Base-by-base conservation (phyloP, 1,284 basidiomycete species). In the Ganoderma leucocontextum region DNA sequence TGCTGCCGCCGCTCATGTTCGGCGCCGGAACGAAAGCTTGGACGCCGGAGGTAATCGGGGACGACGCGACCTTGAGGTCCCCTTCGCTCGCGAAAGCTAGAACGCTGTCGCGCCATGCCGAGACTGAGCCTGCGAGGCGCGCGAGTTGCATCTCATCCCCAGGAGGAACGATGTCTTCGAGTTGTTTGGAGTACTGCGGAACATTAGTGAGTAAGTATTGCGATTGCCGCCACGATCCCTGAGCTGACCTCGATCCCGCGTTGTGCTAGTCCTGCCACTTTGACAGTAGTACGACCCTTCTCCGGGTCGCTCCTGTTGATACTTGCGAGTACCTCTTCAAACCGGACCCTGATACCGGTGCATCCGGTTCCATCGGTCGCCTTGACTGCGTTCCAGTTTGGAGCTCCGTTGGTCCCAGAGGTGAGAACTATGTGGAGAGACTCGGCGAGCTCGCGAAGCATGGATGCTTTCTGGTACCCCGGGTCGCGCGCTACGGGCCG, bases 321-420 rank as follows among this genome's bases (percentile, higher is more conserved):
- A 15, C 55, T 58, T 8, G 55, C 55, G 17, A 58, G 35, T 35
- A 58, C 55, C n/a, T 58, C 49, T 52, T 69, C 60, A 13, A 69
- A 53, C 38, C 44, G 53, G 53, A 69, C 63, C 22, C 52, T 47
- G 22, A 63, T 57, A 13, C 15, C 41, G 4, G 25, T 44, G 60
- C 67, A 62, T 4, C 67, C 67, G 19, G 44, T 47, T 5, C 33
- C 22, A 29, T 59, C 55, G 13, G 15, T 2, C 8, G 67, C 44
- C 55, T 61, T 65, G 63, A 69, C 59, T 10, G 60, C 60, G 33
- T 60, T 36, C 67, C 67, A 69, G 64, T 65, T 61, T 2, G 52
- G 63, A 9, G 53, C 22, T 19, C 67, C 60, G 15, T 55, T 38
- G 6, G 49, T 44, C 10, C 60, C 60, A 4, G 60, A 35, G 0